Conservation (phyloP, 305 asterid species). For the Caryopteris hybrid region DNA sequence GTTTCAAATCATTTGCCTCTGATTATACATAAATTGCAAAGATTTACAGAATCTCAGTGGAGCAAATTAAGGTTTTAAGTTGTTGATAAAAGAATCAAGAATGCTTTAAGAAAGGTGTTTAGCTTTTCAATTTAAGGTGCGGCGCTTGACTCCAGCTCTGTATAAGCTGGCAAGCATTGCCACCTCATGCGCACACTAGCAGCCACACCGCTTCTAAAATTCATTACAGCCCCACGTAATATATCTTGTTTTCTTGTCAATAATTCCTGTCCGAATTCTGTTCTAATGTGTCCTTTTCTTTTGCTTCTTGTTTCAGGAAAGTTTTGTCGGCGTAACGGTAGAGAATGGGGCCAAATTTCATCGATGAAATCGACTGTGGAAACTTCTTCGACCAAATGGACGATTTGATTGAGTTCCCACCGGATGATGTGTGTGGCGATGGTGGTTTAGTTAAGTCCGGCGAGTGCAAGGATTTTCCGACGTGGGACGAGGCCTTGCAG, state of each 20-base stretch:
- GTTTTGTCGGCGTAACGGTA: conserved; percentile 24
- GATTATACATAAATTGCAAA: not conserved
- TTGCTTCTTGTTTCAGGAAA: conserved; percentile 3
- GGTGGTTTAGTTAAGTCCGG: conserved; percentile 39
- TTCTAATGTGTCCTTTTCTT: not conserved
- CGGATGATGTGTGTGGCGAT: conserved; percentile 51
- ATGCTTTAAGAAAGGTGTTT: conserved; percentile 10
- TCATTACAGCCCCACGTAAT: conserved; percentile 1
- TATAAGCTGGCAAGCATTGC: conserved; percentile 34
- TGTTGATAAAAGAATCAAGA: conserved; percentile 19
- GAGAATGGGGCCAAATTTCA: conserved; percentile 52
- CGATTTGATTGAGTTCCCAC: conserved; percentile 84
- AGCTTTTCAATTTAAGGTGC: conserved; percentile 26
- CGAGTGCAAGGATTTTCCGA: conserved; percentile 52
- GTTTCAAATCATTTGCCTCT: not conserved
- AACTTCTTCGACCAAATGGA: conserved; percentile 90
- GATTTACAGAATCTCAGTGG: conserved; percentile 6
- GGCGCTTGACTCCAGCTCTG: conserved; percentile 24
- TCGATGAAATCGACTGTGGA: conserved; percentile 72
- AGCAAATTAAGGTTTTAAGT: not conserved
- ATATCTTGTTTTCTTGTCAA: not conserved
- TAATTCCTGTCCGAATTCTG: not conserved
- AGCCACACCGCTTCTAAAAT: conserved; percentile 5
- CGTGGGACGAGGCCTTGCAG: conserved; percentile 65
- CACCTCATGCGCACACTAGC: conserved; percentile 13